Percentiles rank a stretch among this genome's conserved stretches.
Evolutionary conservation across 2,329 filamentous ascomycete genomes (phyloP).

Genomic region (Pseudogymnoascus verrucosus): DNA sequence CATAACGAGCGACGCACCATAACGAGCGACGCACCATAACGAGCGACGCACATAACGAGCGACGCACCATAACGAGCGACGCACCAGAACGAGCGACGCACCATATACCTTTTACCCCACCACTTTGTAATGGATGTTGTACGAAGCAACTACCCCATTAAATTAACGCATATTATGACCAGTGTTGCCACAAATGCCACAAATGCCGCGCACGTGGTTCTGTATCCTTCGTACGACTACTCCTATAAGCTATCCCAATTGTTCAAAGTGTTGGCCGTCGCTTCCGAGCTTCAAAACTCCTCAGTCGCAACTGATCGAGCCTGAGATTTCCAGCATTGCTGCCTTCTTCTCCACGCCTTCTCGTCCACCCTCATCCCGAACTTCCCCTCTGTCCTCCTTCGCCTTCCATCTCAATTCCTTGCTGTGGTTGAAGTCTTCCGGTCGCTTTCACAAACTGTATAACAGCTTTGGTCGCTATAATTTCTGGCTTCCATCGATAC

Average conservation of each 20-base stretch:
- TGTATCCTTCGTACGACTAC: too few relatives aligned
- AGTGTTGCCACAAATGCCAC: too few relatives aligned
- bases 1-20: too few relatives aligned
- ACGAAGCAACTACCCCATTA: too few relatives aligned
- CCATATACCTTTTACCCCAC: too few relatives aligned
- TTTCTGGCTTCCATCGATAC: slow-evolving; percentile 3
- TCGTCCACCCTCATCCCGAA: not conserved
- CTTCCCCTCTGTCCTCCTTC: not conserved
- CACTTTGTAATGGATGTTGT: too few relatives aligned
- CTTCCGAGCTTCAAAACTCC: not conserved
- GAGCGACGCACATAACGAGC: too few relatives aligned
- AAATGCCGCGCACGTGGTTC: too few relatives aligned
- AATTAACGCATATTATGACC: too few relatives aligned
- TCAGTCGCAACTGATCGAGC: not conserved
- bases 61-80: too few relatives aligned
- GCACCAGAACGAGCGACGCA: too few relatives aligned
- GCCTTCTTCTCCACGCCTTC: not conserved
- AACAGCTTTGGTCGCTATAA: slow-evolving; percentile 1
- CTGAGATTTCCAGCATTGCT: not conserved
- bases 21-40: too few relatives aligned
- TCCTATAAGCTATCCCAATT: slow-evolving; percentile 7
- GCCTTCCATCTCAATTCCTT: not conserved
- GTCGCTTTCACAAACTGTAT: slow-evolving; percentile 10
- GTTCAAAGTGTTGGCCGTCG: not conserved
- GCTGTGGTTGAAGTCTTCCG: slow-evolving; percentile 1